These are phyloP conservation scores for Butyriboletus appendiculatus DNA, from an alignment of 1,284 basidiomycete species.

Conservation along the genomic window DNA sequence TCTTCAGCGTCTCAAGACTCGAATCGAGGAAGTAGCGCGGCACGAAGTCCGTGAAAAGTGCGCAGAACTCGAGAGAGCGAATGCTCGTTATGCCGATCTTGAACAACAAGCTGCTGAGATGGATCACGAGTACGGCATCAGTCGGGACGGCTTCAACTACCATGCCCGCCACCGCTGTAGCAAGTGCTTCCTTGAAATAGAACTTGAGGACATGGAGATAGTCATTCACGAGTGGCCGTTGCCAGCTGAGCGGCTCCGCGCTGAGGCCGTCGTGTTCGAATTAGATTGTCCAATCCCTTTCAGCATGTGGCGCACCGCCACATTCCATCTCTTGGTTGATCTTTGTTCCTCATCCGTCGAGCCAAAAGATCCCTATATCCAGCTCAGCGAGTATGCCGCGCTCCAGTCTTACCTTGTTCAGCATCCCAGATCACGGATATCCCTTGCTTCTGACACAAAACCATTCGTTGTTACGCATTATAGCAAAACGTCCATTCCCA, in stretches of 20 bases:
- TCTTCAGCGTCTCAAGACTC: neutral
- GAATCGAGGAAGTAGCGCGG: neutral
- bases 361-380: slow-evolving; percentile 1
- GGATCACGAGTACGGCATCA: slow-evolving; percentile 3
- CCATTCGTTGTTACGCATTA: slow-evolving; percentile 44
- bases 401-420: slow-evolving; percentile 13
- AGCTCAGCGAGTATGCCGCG: slow-evolving; percentile 12
- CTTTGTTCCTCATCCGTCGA: slow-evolving; percentile 23
- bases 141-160: neutral
- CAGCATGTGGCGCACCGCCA: slow-evolving; percentile 45
- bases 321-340: slow-evolving; percentile 40
- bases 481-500: slow-evolving; percentile 27
- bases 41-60: neutral
- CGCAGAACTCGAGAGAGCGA: neutral
- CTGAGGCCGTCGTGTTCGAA: slow-evolving; percentile 46
- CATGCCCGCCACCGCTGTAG: slow-evolving; percentile 17
- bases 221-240: slow-evolving; percentile 51
- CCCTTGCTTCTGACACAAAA: slow-evolving; percentile 42
- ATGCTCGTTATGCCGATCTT: slow-evolving; percentile 22
- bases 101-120: neutral
- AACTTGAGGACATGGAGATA: slow-evolving; percentile 35
- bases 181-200: slow-evolving; percentile 36
- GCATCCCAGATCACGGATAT: slow-evolving; percentile 31
- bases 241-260: slow-evolving; percentile 29
- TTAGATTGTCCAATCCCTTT: slow-evolving; percentile 42